phyloP scores from a whole-genome alignment of 2,329 filamentous ascomycete species.

The Arthrobotrys megalospora region DNA sequence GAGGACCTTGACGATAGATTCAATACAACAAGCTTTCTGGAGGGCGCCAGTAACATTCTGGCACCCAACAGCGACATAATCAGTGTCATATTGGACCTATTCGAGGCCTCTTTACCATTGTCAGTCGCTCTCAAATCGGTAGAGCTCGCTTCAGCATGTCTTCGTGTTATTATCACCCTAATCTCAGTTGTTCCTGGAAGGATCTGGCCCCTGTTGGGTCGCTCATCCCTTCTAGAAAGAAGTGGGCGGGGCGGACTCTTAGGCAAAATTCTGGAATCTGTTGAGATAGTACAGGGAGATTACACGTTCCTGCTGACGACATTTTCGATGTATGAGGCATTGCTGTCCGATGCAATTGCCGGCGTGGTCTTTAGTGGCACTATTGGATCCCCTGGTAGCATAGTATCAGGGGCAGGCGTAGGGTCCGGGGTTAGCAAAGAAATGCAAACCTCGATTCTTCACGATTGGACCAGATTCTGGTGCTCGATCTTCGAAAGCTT shows the following conservation, averaged over 20 bases:
- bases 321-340: conserved; percentile 79
- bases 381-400: conserved; percentile 72
- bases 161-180: conserved; percentile 83
- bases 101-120: conserved; percentile 74
- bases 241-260: conserved; percentile 83
- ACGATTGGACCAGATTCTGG: conserved; percentile 77
- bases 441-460: conserved; percentile 64
- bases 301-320: conserved; percentile 84
- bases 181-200: conserved; percentile 81
- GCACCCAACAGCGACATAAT: conserved; percentile 79
- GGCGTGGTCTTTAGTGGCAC: conserved; percentile 76
- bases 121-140: conserved; percentile 74
- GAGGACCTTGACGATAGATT: conserved; percentile 62
- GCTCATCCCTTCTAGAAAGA: conserved; percentile 83
- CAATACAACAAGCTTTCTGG: conserved; percentile 68
- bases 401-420: conserved; percentile 67
- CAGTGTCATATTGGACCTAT: conserved; percentile 84
- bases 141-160: conserved; percentile 79
- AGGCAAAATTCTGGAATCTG: conserved; percentile 82
- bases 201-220: conserved; percentile 89
- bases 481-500: conserved; percentile 90
- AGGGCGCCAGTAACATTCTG: conserved; percentile 74
- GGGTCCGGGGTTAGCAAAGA: conserved; percentile 63
- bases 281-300: conserved; percentile 82
- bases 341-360: conserved; percentile 81